phyloP scores from a whole-genome alignment of 2,329 filamentous ascomycete genomes.

The Amylocarpus encephaloides region DNA sequence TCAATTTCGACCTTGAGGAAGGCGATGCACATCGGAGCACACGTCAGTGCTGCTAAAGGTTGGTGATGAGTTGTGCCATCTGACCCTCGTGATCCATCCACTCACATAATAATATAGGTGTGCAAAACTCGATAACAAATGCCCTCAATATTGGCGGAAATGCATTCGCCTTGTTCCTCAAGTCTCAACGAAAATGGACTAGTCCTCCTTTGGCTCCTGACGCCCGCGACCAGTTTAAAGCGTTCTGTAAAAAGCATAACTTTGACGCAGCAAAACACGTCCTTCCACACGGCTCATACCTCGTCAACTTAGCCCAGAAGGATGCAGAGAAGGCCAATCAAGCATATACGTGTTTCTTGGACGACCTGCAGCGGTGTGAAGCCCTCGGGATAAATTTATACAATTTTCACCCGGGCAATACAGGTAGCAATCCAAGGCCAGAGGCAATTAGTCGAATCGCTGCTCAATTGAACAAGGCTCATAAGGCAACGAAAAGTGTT shows the following conservation, averaged over 20 bases:
- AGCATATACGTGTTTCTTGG: slow-evolving; percentile 78
- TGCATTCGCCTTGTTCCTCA: slow-evolving; percentile 89
- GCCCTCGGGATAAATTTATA: slow-evolving; percentile 83
- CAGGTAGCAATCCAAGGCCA: slow-evolving; percentile 58
- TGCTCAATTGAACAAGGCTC: slow-evolving; percentile 72
- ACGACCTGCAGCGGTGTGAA: slow-evolving; percentile 83
- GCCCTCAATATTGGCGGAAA: slow-evolving; percentile 80
- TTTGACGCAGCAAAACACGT: slow-evolving; percentile 69
- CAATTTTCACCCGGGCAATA: slow-evolving; percentile 94
- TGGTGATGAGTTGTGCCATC: slow-evolving; percentile 21
- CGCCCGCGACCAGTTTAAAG: slow-evolving; percentile 62
- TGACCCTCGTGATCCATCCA: background rate
- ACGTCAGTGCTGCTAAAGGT: slow-evolving; percentile 88
- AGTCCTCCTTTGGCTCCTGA: slow-evolving; percentile 70
- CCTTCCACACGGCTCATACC: slow-evolving; percentile 90
- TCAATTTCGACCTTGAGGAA: slow-evolving; percentile 54
- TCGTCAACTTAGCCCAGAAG: slow-evolving; percentile 88
- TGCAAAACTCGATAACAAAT: slow-evolving; percentile 82
- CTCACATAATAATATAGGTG: slow-evolving; percentile 46
- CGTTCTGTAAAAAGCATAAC: slow-evolving; percentile 58
- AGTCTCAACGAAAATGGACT: slow-evolving; percentile 92
- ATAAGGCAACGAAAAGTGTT: slow-evolving; percentile 68
- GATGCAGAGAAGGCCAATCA: slow-evolving; percentile 76
- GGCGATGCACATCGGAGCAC: slow-evolving; percentile 79
- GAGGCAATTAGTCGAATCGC: slow-evolving; percentile 76